Base-by-base conservation (phyloP, 768 basidiomycete species). In the Lentinula raphanica region DNA sequence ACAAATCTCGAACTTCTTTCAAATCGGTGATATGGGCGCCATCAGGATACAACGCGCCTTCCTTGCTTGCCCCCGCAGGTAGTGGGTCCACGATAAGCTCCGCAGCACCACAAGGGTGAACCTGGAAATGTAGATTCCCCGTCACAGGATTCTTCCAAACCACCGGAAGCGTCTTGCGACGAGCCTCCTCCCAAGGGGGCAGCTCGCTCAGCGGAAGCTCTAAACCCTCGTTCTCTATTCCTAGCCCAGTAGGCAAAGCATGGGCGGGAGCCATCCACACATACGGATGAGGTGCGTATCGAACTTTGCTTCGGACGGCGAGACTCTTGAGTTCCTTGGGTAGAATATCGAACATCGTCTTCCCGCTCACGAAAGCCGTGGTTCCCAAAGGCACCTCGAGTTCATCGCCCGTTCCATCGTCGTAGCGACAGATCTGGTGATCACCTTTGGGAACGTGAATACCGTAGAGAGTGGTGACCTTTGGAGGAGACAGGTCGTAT, bases 61-160 rank as follows among this genome's bases (percentile, higher is more conserved):
- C 79, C 9, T 80, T 77, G 27, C 72, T 72, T 0, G 81, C 79
- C 23, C 81, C 81, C 44, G 72, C 76, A 0, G 91, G 90, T 0
- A 95, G 79, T 15, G 92, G 83, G n/a, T 81, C 82, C 62, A 97
- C 74, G 56, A 87, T 60, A 29, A 95, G 78, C 63, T 88, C 84
- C 36, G 76, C 71, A 1, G 71, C 84, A 29, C 85, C 92, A 63
- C 88, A 90, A 3, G 90, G 93, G 68, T 96, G 94, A 3, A 96
- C 94, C 67, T 98, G 84, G 74, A 95, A 86, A 68, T 95, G 91
- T 21, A 98, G 79, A 1, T 76, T 75, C 25, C 86, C 85, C 12
- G 93, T 96, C 7, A 84, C 82, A 0, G 93, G 92, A 71, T 95
- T 96, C 78, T 95, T 95, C 94, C 94, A 96, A 44, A 64, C 45